Base-by-base conservation (phyloP, 495 filamentous ascomycete species). In the Aspergillus kassunensis region DNA sequence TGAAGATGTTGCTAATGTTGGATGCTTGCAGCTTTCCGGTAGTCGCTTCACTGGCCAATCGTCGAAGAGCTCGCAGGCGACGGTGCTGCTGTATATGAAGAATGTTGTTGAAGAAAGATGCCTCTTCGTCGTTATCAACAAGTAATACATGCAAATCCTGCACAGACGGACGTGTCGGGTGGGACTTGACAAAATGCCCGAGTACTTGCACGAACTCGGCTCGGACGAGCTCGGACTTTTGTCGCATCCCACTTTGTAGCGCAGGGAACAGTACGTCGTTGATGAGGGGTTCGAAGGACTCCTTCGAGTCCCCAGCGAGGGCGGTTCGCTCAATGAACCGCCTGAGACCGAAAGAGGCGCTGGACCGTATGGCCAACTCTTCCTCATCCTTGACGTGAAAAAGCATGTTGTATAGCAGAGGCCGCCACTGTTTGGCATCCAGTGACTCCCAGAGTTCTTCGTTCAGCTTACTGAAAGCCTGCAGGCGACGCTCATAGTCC, bases 41-140 rank as follows among this genome's bases (percentile, higher is more conserved):
- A 3, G 73, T 62, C 29, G 87, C 87, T 46, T 84, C 83, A 10
- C 68, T 68, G 40, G 87, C 84, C 16, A 98, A 70, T 39, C 88
- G 74, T 36, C 88, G 86, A 19, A 97, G 68, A 9, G 95, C 93
- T 50, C 89, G 81, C 21, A 93, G 78, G 55, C 95, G 88, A 56
- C 90, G 84, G 49, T 93, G 87, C 37, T 91, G 85, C 53, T 96
- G 95, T 40, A 95, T 92, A 51, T 95, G 90, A 12, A 97, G 76
- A 34, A 96, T 80, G 55, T 96, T 95, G 66, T 75, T 87, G 72
- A 97, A 97, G 71, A 97, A 96, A 7, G 87, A 93, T 2, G 90
- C 87, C 61, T 97, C 90, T 33, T 95, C 83, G 37, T 96, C 92
- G 44, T 86, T 82, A 2, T 77, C 81, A 29, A 85, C 81, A 27